phyloP scores from a whole-genome alignment of 1,139 yeast species.

The Taphrina betulina region DNA sequence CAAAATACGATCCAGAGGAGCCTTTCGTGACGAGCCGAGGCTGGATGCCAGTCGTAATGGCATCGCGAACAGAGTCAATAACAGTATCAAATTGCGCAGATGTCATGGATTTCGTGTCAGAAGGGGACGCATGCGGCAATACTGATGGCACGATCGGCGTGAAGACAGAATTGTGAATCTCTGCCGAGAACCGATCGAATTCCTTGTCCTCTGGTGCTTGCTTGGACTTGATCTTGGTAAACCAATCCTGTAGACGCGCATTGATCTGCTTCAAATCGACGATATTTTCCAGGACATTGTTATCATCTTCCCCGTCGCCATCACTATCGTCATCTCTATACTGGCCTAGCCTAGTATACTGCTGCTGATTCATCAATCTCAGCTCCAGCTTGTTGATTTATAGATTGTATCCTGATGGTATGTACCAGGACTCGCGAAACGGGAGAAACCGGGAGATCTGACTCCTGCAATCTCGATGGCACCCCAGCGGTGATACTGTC shows the following conservation, averaged over 20 bases:
- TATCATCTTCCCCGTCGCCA: conserved; percentile 4
- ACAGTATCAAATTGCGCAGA: conserved; percentile 48
- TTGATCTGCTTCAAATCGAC: conserved; percentile 32
- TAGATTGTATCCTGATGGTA: no score
- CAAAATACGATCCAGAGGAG: conserved; percentile 70
- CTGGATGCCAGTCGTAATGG: conserved; percentile 48
- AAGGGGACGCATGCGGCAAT: neutral
- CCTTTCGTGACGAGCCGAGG: conserved; percentile 64
- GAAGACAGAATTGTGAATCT: conserved; percentile 27
- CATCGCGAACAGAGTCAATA: conserved; percentile 49
- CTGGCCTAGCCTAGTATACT: conserved; percentile 5
- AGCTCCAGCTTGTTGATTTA: no score
- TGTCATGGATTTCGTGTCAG: conserved; percentile 39
- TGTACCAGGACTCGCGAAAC: no score
- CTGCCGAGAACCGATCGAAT: conserved; percentile 17
- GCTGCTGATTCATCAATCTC: neutral
- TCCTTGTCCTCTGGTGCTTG: conserved; percentile 12
- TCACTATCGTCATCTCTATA: conserved; percentile 10
- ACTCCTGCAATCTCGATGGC: no score
- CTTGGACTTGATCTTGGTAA: conserved; percentile 31
- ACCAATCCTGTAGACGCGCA: conserved; percentile 32
- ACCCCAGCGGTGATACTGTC: no score
- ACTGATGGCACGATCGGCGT: conserved; percentile 6
- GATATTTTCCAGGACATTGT: conserved; percentile 23
- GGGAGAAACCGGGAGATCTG: no score